A percentile compares a stretch with the other conserved stretches of the same genome.
Evolutionary conservation across 2,329 filamentous ascomycete genomes (phyloP).

Genomic region (Penicillium oxalicum): DNA sequence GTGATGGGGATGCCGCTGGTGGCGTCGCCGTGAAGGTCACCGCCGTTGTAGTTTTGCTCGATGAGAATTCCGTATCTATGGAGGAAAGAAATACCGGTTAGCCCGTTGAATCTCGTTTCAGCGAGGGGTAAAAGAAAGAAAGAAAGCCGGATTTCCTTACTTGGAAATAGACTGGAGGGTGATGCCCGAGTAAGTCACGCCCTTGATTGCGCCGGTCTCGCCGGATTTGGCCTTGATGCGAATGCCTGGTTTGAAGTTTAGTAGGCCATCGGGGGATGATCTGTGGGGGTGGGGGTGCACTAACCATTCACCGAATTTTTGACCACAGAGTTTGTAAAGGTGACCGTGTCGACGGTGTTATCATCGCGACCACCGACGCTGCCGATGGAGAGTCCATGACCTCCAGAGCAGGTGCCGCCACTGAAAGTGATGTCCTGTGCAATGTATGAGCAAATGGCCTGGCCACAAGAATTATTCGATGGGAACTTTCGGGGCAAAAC

Average conservation of each 20-base stretch:
- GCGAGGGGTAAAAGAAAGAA: too few relatives aligned
- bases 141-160: conserved; percentile 1
- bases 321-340: conserved; percentile 46
- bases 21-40: conserved; percentile 35
- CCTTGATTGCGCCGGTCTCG: conserved; percentile 47
- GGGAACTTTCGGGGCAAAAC: not conserved
- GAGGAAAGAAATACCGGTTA: too few relatives aligned
- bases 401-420: conserved; percentile 39
- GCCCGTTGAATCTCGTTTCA: too few relatives aligned
- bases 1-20: conserved; percentile 37
- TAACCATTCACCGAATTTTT: conserved; percentile 35
- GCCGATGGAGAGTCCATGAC: conserved; percentile 31
- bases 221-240: conserved; percentile 48
- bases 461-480: not conserved
- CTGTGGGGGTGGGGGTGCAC: not conserved
- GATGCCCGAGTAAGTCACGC: conserved; percentile 50
- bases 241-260: conserved; percentile 11
- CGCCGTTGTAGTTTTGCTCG: conserved; percentile 52
- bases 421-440: conserved; percentile 43
- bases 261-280: too few relatives aligned
- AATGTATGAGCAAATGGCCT: not conserved
- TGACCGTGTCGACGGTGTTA: conserved; percentile 50
- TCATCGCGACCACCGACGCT: conserved; percentile 43
- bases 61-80: conserved; percentile 44
- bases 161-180: conserved; percentile 45